Evolutionary conservation across 441 rosid species (phyloP).

Genomic region (Eruca vesicaria): DNA sequence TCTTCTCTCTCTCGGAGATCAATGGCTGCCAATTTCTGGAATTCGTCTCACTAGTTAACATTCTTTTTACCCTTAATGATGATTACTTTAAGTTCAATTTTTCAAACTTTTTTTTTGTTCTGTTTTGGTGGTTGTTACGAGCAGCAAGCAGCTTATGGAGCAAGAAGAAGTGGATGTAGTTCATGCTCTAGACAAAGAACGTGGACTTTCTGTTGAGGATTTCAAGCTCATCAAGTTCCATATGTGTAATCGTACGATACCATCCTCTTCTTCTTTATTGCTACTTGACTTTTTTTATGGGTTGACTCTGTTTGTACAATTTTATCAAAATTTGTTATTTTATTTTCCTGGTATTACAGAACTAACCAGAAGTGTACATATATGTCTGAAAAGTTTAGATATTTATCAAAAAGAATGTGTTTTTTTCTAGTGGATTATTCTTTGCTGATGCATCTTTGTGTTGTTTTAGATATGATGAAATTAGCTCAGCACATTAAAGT

Average conservation of each 20-base stretch:
- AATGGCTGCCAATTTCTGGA: slow-evolving; percentile 95
- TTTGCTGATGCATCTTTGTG: neutral
- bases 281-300: neutral
- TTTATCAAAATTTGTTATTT: too few relatives aligned
- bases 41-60: slow-evolving; percentile 73
- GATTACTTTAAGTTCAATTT: neutral
- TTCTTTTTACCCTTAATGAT: neutral
- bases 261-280: neutral
- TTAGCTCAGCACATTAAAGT: slow-evolving; percentile 78
- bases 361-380: too few relatives aligned
- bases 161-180: slow-evolving; percentile 77
- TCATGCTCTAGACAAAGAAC: slow-evolving; percentile 64
- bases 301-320: neutral
- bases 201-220: slow-evolving; percentile 72
- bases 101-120: neutral
- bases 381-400: neutral
- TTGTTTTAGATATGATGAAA: slow-evolving; percentile 60
- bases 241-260: slow-evolving; percentile 62
- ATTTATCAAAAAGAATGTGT: neutral
- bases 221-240: slow-evolving; percentile 83
- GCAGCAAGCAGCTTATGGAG: slow-evolving; percentile 71
- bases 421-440: neutral
- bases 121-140: neutral
- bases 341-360: too few relatives aligned
- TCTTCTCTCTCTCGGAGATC: neutral